Conservation (phyloP, 2,329 filamentous ascomycete genomes). For the Aspergillus uvarum region DNA sequence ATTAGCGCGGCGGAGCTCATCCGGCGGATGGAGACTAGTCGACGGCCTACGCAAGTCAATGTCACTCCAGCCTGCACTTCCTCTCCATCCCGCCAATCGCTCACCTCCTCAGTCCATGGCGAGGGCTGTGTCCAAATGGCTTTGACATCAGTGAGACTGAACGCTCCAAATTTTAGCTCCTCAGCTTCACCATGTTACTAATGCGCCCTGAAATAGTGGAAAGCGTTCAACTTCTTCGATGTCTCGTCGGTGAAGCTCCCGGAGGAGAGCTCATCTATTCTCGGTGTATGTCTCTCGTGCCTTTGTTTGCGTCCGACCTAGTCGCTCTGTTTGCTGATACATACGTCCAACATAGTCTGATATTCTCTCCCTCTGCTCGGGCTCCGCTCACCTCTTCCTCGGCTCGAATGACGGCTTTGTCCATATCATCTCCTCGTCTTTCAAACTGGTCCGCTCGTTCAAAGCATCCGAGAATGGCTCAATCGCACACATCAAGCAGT, state of each 20-base stretch:
- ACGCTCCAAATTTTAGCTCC: background rate
- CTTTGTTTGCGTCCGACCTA: background rate
- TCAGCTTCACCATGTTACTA: constrained; percentile 9
- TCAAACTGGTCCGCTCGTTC: constrained; percentile 85
- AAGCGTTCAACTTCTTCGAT: constrained; percentile 99
- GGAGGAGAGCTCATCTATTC: constrained; percentile 74
- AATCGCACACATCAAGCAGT: constrained; percentile 88
- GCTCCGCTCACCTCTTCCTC: constrained; percentile 85
- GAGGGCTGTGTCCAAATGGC: constrained; percentile 40
- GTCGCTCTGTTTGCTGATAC: background rate
- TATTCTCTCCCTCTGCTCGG: constrained; percentile 79
- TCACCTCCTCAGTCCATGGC: constrained; percentile 28
- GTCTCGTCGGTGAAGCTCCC: constrained; percentile 77
- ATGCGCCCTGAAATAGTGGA: constrained; percentile 67
- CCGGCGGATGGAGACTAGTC: constrained; percentile 9
- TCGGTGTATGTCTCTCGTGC: constrained; percentile 63
- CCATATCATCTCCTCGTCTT: constrained; percentile 80
- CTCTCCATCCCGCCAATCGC: constrained; percentile 18
- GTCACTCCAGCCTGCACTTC: constrained; percentile 7
- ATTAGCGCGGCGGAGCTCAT: constrained; percentile 21
- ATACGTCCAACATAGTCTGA: constrained; percentile 51
- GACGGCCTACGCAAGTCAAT: constrained; percentile 7
- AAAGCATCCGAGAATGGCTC: constrained; percentile 73
- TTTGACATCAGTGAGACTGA: constrained; percentile 41
- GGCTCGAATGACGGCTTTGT: constrained; percentile 83